phyloP scores from a whole-genome alignment of 305 asterid species.

The Fraxinus velutina region DNA sequence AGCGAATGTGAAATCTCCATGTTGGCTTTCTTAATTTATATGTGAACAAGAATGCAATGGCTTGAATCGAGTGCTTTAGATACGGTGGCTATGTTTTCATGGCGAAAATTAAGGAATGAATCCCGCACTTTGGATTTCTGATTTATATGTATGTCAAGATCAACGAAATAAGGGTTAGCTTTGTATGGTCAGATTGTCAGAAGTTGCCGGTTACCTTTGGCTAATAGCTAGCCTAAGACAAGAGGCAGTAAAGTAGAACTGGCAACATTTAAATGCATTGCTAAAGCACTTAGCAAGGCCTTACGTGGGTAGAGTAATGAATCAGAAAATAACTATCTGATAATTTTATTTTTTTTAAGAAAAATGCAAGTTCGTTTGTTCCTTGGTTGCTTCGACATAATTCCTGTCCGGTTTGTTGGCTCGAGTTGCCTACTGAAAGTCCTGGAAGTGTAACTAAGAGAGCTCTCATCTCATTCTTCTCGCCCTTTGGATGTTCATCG shows the following conservation, averaged over 20 bases:
- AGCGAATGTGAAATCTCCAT: neutral
- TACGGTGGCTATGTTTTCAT: neutral
- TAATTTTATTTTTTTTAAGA: slow-evolving; percentile 44
- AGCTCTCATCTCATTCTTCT: slow-evolving; percentile 60
- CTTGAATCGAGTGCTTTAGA: neutral
- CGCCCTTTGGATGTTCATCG: slow-evolving; percentile 37
- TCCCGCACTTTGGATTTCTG: neutral
- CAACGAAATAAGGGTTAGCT: neutral
- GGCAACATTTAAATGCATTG: neutral
- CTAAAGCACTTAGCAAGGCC: neutral
- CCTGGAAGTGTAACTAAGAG: slow-evolving; percentile 15
- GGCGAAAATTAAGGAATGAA: neutral
- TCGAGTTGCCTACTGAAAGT: slow-evolving; percentile 40
- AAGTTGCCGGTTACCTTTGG: slow-evolving; percentile 30
- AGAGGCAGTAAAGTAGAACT: neutral
- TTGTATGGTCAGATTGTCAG: neutral
- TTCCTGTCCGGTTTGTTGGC: slow-evolving; percentile 67
- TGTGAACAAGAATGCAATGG: neutral
- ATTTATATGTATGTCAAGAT: neutral
- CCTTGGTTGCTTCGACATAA: slow-evolving; percentile 71
- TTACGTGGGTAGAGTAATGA: neutral
- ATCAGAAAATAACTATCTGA: neutral
- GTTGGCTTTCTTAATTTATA: neutral
- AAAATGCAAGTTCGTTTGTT: slow-evolving; percentile 35
- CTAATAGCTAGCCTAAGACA: neutral